Evolutionary conservation across 2,329 filamentous ascomycete genomes (phyloP).

Genomic region (Aspergillus fumigatiaffinis): DNA sequence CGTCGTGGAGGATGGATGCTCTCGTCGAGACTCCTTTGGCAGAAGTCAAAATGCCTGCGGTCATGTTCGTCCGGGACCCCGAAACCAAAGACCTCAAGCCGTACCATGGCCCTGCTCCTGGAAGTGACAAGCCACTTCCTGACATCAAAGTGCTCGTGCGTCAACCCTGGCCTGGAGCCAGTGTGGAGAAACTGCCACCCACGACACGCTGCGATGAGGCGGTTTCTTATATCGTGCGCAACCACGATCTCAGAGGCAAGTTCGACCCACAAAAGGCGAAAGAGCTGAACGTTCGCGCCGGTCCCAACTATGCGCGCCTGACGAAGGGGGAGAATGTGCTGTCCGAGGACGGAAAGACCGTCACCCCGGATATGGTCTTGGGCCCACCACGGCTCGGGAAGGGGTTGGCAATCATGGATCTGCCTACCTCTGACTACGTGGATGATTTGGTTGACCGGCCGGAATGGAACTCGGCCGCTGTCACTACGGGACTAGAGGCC

Average conservation of each 20-base stretch:
- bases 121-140: constrained; percentile 48
- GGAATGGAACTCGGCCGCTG: constrained; percentile 64
- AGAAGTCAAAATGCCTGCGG: constrained; percentile 64
- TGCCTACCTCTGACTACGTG: constrained; percentile 69
- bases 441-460: constrained; percentile 63
- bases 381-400: constrained; percentile 62
- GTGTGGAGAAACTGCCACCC: constrained; percentile 61
- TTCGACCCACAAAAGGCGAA: constrained; percentile 67
- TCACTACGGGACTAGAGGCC: constrained; percentile 64
- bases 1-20: constrained; percentile 68
- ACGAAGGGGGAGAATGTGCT: constrained; percentile 60
- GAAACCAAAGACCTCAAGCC: constrained; percentile 60
- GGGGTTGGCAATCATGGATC: constrained; percentile 75
- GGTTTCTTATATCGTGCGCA: constrained; percentile 82
- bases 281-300: constrained; percentile 60
- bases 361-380: constrained; percentile 86
- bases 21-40: constrained; percentile 63
- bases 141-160: constrained; percentile 69
- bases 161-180: constrained; percentile 72
- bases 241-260: constrained; percentile 71
- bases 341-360: constrained; percentile 60
- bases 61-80: constrained; percentile 63
- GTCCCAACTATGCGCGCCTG: constrained; percentile 57
- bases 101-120: constrained; percentile 67
- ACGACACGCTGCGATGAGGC: constrained; percentile 64